phyloP scores from a whole-genome alignment of 1,139 yeast genomes.

The Kurtzmaniella quercitrusa region DNA sequence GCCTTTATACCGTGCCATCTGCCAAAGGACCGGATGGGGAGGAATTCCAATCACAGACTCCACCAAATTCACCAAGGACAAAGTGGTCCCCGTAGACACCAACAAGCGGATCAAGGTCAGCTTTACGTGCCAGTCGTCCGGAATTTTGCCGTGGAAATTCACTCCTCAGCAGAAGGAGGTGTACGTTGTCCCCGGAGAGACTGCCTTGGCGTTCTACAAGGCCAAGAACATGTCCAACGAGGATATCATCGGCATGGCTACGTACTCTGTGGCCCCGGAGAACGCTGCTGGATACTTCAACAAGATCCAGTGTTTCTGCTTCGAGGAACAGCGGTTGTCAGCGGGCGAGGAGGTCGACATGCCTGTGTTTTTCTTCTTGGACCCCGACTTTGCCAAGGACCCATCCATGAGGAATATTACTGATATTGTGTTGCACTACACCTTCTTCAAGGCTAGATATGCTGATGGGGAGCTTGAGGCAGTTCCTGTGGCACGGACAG shows the following conservation, averaged over 20 bases:
- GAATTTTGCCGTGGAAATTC: conserved; percentile 92
- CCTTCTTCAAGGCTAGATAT: conserved; percentile 75
- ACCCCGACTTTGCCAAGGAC: conserved; percentile 95
- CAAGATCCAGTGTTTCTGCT: conserved; percentile 96
- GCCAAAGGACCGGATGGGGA: conserved; percentile 95
- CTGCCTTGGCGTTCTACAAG: conserved; percentile 92
- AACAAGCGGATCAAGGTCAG: conserved; percentile 75
- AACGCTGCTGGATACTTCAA: conserved; percentile 94
- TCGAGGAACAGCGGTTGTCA: conserved; percentile 88
- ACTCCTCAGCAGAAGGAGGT: conserved; percentile 94
- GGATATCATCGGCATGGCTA: conserved; percentile 97
- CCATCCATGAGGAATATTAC: conserved; percentile 90
- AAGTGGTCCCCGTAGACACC: conserved; percentile 82
- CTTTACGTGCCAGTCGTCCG: conserved; percentile 90
- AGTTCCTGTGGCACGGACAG: conserved; percentile 20
- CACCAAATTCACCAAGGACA: conserved; percentile 77
- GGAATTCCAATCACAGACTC: conserved; percentile 91
- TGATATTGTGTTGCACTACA: conserved; percentile 86
- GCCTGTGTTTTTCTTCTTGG: conserved; percentile 98
- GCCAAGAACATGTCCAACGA: conserved; percentile 83
- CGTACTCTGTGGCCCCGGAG: conserved; percentile 94
- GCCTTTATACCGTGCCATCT: conserved; percentile 85
- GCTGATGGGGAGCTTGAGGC: conserved; percentile 44
- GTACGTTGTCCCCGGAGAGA: conserved; percentile 92
- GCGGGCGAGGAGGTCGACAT: conserved; percentile 99